Conservation (phyloP, 495 filamentous ascomycete genomes). For the Aspergillus conjunctus region DNA sequence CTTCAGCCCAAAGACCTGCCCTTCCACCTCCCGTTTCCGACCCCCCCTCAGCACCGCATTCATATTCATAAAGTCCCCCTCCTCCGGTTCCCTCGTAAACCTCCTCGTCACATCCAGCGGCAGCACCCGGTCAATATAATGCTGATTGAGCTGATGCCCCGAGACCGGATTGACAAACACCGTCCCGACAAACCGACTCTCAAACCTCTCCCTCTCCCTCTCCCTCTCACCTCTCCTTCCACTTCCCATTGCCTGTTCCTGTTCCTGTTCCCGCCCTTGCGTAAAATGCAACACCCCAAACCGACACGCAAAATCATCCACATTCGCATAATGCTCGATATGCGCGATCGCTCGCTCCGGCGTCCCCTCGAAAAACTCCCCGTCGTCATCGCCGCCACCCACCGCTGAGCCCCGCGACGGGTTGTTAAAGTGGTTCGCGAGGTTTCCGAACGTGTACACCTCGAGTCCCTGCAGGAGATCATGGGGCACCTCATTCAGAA, state of each 20-base stretch:
- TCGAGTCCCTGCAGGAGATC: slow-evolving; percentile 68
- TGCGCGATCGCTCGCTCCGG: slow-evolving; percentile 32
- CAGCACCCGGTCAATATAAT: slow-evolving; percentile 81
- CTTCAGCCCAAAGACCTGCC: neutral
- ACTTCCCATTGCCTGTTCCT: too few relatives aligned
- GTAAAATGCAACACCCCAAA: slow-evolving; percentile 73
- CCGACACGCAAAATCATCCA: slow-evolving; percentile 69
- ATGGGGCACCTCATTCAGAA: slow-evolving; percentile 72
- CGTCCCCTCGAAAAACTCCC: slow-evolving; percentile 16
- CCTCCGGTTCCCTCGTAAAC: slow-evolving; percentile 21
- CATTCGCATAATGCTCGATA: slow-evolving; percentile 85
- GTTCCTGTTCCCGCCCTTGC: too few relatives aligned
- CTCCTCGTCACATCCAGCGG: slow-evolving; percentile 30
- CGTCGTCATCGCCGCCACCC: slow-evolving; percentile 14
- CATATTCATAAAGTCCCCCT: slow-evolving; percentile 39
- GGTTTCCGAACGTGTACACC: slow-evolving; percentile 82
- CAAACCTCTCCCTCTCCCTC: slow-evolving; percentile 7
- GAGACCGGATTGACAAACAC: slow-evolving; percentile 65
- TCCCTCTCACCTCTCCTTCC: too few relatives aligned
- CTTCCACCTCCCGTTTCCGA: neutral
- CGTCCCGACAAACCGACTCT: slow-evolving; percentile 68
- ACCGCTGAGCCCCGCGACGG: slow-evolving; percentile 49
- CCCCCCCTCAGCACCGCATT: slow-evolving; percentile 1
- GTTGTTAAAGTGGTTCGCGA: slow-evolving; percentile 87
- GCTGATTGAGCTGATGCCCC: slow-evolving; percentile 77